phyloP scores from a whole-genome alignment of 306 rosid species.

The Neltuma alba region DNA sequence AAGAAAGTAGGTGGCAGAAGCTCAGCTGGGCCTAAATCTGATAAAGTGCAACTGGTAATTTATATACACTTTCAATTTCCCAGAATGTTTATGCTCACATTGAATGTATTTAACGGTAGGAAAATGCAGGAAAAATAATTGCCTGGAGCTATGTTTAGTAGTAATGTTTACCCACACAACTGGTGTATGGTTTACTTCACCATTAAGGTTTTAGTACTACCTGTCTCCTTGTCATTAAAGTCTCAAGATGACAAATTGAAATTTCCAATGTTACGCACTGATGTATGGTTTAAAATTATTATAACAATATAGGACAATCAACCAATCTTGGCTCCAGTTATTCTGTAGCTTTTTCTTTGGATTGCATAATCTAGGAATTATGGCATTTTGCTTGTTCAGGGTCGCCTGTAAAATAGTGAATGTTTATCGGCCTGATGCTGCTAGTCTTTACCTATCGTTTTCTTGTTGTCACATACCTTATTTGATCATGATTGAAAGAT shows the following conservation, averaged over 20 bases:
- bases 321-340: conserved; percentile 24
- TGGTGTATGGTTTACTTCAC: neutral
- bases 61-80: conserved; percentile 28
- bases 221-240: conserved; percentile 21
- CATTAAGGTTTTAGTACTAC: conserved; percentile 20
- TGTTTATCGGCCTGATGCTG: conserved; percentile 27
- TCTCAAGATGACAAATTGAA: conserved; percentile 4
- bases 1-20: conserved; percentile 53
- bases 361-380: conserved; percentile 18
- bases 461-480: conserved; percentile 10
- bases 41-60: conserved; percentile 89
- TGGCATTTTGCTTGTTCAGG: conserved; percentile 22
- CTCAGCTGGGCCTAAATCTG: conserved; percentile 68
- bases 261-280: conserved; percentile 7
- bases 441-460: neutral
- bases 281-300: conserved; percentile 15
- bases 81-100: conserved; percentile 7
- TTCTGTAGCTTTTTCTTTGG: conserved; percentile 5
- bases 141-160: conserved; percentile 17
- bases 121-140: conserved; percentile 23
- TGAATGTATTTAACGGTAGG: conserved; percentile 29
- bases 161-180: conserved; percentile 10
- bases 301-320: conserved; percentile 13
- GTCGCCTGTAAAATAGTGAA: conserved; percentile 28
- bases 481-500: conserved; percentile 7